Base-by-base conservation (phyloP, 2,329 filamentous ascomycete species). In the Ploettnerulaceae sp. region DNA sequence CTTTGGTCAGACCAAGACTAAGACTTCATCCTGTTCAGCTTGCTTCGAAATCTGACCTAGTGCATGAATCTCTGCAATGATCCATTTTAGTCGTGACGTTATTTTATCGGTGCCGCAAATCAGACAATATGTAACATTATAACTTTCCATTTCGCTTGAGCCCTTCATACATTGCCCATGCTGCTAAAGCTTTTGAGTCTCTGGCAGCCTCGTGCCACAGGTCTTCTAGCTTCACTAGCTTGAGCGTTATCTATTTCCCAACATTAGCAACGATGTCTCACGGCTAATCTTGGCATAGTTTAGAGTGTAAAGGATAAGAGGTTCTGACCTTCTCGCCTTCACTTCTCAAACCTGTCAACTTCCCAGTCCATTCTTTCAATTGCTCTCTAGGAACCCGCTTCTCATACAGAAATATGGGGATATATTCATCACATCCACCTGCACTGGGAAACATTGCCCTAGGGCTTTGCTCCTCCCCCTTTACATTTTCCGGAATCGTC, bases 371-470 rank as follows among this genome's bases (percentile, higher is more conserved):
- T 45, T 76, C 71, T 11, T 65, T 60, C 41, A 83, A 62, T 59
- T 74, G 69, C 0, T 57, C 62, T 24, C 76, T 67, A 5, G 71
- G 67, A 3, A 82, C 68, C 18, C 70, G 66, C 37, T 71, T 69
- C 65, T 81, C 75, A 54, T 76, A 69, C 54, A 76, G 70, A 57
- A 77, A 82, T 17, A 82, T 71, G 7, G 72, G 76, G 15, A 82
- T 68, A 56, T 74, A 71, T 61, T 82, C 79, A 60, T 83, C 79
- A 54, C 76, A 81, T 0, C 74, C 79, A 0, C 79, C 79, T 0
- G 75, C 70, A 6, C 74, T 78, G 3, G 78, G 77, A 46, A 71
- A 81, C 69, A 81, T 70, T 3, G 72, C 78, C 21, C 58, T 55
- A 0, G 74, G 67, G 77, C 54, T 1, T 47, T 43, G 35, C 61